These are phyloP conservation scores for Termitomyces sp. DNA, from an alignment of 768 basidiomycete genomes.

Conservation along the genomic window DNA sequence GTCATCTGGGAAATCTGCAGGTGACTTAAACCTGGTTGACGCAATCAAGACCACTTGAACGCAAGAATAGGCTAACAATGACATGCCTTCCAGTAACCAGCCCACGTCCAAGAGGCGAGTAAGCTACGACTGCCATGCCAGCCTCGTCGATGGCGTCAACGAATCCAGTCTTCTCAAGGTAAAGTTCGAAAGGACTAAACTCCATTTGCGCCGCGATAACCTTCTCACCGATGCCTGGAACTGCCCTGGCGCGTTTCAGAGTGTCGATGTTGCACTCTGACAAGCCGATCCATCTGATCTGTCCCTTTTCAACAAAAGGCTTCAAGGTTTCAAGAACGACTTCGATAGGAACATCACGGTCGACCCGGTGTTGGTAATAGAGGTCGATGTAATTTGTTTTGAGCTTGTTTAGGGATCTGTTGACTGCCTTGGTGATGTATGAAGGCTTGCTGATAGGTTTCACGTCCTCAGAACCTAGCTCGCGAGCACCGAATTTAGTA, in stretches of 20 bases:
- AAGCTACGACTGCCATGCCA: slow-evolving; percentile 42
- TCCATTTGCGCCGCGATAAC: slow-evolving; percentile 38
- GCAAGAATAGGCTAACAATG: neutral
- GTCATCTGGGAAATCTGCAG: slow-evolving; percentile 15
- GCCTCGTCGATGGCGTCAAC: slow-evolving; percentile 37
- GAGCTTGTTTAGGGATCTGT: slow-evolving; percentile 36
- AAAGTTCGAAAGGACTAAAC: slow-evolving; percentile 38
- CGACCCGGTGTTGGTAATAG: slow-evolving; percentile 43
- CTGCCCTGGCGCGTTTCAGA: slow-evolving; percentile 43
- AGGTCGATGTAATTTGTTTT: slow-evolving; percentile 40
- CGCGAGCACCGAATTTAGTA: slow-evolving; percentile 35
- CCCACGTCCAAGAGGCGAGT: slow-evolving; percentile 46
- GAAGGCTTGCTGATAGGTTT: slow-evolving; percentile 14
- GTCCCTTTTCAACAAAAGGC: slow-evolving; percentile 8
- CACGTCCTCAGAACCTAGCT: slow-evolving; percentile 24
- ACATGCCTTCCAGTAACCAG: slow-evolving; percentile 41
- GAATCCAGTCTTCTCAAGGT: slow-evolving; percentile 37
- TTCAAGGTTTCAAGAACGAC: slow-evolving; percentile 16
- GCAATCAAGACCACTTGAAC: slow-evolving; percentile 31
- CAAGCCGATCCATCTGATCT: slow-evolving; percentile 43
- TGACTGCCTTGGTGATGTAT: slow-evolving; percentile 32
- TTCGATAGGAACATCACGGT: slow-evolving; percentile 41
- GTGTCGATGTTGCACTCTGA: slow-evolving; percentile 42
- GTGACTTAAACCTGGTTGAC: slow-evolving; percentile 15
- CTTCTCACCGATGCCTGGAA: slow-evolving; percentile 32